Base-by-base conservation (phyloP, 2,329 filamentous ascomycete species). In the Dactylellina drechsleri region DNA sequence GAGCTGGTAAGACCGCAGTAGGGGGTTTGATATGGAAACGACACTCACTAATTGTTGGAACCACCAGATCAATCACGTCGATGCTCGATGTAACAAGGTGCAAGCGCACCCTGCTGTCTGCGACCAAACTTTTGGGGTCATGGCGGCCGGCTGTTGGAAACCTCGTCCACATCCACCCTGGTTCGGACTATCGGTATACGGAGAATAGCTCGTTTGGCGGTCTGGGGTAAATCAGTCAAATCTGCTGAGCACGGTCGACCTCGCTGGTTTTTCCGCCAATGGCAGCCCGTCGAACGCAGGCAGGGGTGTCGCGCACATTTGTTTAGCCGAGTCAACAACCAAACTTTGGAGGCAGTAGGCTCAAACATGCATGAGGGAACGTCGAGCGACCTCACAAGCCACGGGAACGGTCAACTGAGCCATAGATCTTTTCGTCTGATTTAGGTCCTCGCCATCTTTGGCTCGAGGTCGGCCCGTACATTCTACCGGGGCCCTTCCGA, bases 61-160 rank as follows among this genome's bases (percentile, higher is more conserved):
- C 54, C 59, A 72, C 67, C 36, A 49, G 20, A 59, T 13, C 47
- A 40, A 40, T 47, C 67, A 65, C 59, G 67, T 65, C 50, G 59
- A 54, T 53, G 50, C 40, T 58, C 23, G 23, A 53, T 36, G 31
- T 31, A 40, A 23, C 52, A 15, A 50, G 23, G 23, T 23, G 16
- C 45, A 53, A 36, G 47, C 47, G 23, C 28, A 56, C 40, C 53
- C 43, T 47, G 20, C 57, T 49, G 3, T 53, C 54, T 54, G 60
- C 67, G 54, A 72, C 67, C 59, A 65, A 41, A 66, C 47, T 66
- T 73, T 73, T 66, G 61, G 61, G 62, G 62, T 57, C 70, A 67
- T 66, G 70, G 70, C 57, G 57, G 57, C 57, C 36, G 53, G 41
- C 45, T 58, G 53, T 66, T 66, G 62, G 53, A 7, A 26, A 28